Evolutionary conservation across 1,284 basidiomycete genomes (phyloP), one percentile per base, ranked within the genome.

Genomic region (Takashimella koratensis): DNA sequence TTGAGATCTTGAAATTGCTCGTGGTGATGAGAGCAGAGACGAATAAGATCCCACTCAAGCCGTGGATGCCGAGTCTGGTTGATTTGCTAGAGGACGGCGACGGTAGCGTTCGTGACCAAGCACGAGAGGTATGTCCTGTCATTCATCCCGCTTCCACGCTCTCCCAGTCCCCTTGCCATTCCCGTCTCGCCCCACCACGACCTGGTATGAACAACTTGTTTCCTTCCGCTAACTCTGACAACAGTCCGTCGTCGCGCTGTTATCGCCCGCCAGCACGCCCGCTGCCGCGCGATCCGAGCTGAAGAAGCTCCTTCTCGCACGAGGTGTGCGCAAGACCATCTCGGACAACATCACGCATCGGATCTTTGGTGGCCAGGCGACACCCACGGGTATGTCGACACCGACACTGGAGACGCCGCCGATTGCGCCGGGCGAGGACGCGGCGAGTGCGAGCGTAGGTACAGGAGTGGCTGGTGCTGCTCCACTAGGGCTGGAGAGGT

Each of bases 11-110:
- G 59, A 71, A 67, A 52, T 51, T 74, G 43, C 45, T 75, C 3
- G 23, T 63, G 16, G 46, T 50, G 3, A 49, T 92, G 51, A 79
- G 90, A 51, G 87, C 89, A 69, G 90, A 94, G 79, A 66, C 87
- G 60, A 80, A 84, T 51, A 80, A 83, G 49, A 87, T 96, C 60
- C 90, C 91, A 12, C 81, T 98, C 45, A 84, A 87, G 48, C 83
- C 89, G 2, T 95, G 90, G 74, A 81, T 96, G 25, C 76, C 87
- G 0, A 76, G 81, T 21, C 83, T 98, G 43, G 89, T 98, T 16
- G 88, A 86, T 51, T 79, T 86, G 42, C 80, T 98, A 21, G 89
- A 96, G 76, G 94, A 98, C 74, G 84, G 86, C 1, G 95, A 99
- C 69, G 84, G 86, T 3, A 83, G 84, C 60, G 95, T 98, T 46